phyloP scores from a whole-genome alignment of 2,329 filamentous ascomycete genomes.

The Xylaria hypoxylon region DNA sequence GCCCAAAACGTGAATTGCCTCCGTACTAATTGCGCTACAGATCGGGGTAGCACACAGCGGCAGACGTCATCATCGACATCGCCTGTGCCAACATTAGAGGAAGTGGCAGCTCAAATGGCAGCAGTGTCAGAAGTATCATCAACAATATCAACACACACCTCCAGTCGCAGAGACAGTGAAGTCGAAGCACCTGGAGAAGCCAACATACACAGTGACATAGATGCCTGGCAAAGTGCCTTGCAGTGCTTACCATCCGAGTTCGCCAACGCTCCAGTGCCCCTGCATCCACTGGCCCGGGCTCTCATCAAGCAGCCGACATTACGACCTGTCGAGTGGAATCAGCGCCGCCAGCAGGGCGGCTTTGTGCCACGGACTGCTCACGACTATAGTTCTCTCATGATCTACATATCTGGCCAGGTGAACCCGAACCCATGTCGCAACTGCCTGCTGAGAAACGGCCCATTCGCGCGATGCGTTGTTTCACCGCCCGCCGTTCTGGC shows the following conservation, averaged over 20 bases:
- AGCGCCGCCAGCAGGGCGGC: conserved; percentile 44
- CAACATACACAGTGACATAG: conserved; percentile 39
- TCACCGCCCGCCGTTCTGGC: conserved; percentile 45
- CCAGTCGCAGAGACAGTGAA: conserved; percentile 19
- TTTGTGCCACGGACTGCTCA: conserved; percentile 45
- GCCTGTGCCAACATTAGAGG: neutral
- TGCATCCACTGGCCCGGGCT: conserved; percentile 44
- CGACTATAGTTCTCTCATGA: conserved; percentile 49
- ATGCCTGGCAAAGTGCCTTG: conserved; percentile 45
- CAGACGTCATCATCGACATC: neutral
- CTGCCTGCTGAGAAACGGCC: conserved; percentile 46
- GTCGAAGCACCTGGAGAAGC: conserved; percentile 7
- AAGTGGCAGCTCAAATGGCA: neutral
- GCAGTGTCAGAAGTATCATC: conserved; percentile 2
- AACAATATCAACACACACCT: conserved; percentile 5
- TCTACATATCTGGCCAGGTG: conserved; percentile 48
- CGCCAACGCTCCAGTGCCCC: conserved; percentile 27
- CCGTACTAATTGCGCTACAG: conserved; percentile 15
- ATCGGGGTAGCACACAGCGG: conserved; percentile 1
- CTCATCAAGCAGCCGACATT: conserved; percentile 43
- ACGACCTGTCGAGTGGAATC: conserved; percentile 48
- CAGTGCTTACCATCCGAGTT: conserved; percentile 43
- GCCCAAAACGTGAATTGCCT: no score
- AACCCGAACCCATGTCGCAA: conserved; percentile 49
- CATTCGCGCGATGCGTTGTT: conserved; percentile 46